These are phyloP conservation scores for Athelia psychrophila DNA, from an alignment of 1,284 basidiomycete genomes.

Conservation along the genomic window DNA sequence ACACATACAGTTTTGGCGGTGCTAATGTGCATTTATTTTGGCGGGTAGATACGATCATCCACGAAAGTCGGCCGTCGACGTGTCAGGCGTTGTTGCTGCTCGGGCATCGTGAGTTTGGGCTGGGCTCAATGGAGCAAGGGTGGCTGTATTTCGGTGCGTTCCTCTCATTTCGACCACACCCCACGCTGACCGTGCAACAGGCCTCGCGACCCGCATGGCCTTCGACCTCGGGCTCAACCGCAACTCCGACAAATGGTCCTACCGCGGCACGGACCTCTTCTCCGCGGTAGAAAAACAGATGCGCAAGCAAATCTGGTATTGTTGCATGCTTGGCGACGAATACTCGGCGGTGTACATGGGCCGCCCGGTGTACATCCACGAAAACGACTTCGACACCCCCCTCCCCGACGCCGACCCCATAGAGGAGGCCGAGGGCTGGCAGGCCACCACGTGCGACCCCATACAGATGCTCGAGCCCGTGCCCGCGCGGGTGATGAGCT, in stretches of 20 bases:
- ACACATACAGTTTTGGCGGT: background rate
- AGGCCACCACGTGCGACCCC: slow-evolving; percentile 39
- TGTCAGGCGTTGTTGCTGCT: slow-evolving; percentile 77
- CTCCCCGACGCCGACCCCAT: slow-evolving; percentile 58
- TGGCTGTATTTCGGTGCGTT: slow-evolving; percentile 75
- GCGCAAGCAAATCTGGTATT: slow-evolving; percentile 83
- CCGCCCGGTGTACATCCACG: slow-evolving; percentile 70
- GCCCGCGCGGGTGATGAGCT: slow-evolving; percentile 47
- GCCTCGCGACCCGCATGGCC: slow-evolving; percentile 79
- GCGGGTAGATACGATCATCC: slow-evolving; percentile 58
- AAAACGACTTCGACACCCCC: slow-evolving; percentile 72
- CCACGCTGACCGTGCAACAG: slow-evolving; percentile 30
- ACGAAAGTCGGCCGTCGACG: slow-evolving; percentile 64
- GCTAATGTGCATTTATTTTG: too few species aligned
- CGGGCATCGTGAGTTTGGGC: slow-evolving; percentile 80
- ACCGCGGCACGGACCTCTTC: slow-evolving; percentile 63
- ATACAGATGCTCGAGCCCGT: slow-evolving; percentile 39
- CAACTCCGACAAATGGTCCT: slow-evolving; percentile 75
- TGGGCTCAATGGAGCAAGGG: slow-evolving; percentile 75
- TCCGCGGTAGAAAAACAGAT: slow-evolving; percentile 72
- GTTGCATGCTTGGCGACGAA: slow-evolving; percentile 68
- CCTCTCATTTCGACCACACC: slow-evolving; percentile 7
- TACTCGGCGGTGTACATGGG: slow-evolving; percentile 66
- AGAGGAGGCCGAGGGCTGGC: slow-evolving; percentile 58
- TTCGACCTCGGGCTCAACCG: slow-evolving; percentile 83